Evolutionary conservation across 148 eudicot species (phyloP).

Genomic region (Simmondsia chinensis): DNA sequence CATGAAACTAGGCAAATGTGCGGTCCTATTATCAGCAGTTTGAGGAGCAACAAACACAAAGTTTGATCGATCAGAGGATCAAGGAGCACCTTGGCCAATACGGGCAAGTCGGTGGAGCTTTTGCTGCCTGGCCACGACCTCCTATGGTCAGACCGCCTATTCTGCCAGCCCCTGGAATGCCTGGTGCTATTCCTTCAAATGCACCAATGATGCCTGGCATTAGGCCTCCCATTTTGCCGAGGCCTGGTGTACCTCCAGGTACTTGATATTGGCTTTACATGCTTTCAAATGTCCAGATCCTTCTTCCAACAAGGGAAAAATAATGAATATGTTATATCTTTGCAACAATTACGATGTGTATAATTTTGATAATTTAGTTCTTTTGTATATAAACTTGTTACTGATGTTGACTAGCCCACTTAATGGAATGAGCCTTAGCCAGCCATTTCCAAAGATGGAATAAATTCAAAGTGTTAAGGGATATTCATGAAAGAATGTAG

Average conservation of each 20-base stretch:
- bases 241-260: constrained; percentile 60
- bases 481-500: too few species aligned
- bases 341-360: neutral
- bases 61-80: constrained; percentile 79
- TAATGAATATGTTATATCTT: too few species aligned
- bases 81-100: constrained; percentile 86
- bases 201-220: constrained; percentile 39
- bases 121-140: constrained; percentile 33
- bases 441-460: too few species aligned
- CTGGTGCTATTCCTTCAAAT: constrained; percentile 32
- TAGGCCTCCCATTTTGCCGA: constrained; percentile 67
- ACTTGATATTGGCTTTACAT: too few species aligned
- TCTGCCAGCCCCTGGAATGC: constrained; percentile 51
- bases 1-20: constrained; percentile 51
- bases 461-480: too few species aligned
- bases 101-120: constrained; percentile 59
- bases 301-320: too few species aligned
- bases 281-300: too few species aligned
- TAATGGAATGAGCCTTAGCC: too few species aligned
- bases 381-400: too few species aligned
- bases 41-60: constrained; percentile 84
- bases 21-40: constrained; percentile 71
- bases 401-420: too few species aligned
- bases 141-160: constrained; percentile 50
- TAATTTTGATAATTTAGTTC: neutral